These are phyloP conservation scores for Arbutus unedo DNA, from an alignment of 148 eudicot species.

Conservation along the genomic window DNA sequence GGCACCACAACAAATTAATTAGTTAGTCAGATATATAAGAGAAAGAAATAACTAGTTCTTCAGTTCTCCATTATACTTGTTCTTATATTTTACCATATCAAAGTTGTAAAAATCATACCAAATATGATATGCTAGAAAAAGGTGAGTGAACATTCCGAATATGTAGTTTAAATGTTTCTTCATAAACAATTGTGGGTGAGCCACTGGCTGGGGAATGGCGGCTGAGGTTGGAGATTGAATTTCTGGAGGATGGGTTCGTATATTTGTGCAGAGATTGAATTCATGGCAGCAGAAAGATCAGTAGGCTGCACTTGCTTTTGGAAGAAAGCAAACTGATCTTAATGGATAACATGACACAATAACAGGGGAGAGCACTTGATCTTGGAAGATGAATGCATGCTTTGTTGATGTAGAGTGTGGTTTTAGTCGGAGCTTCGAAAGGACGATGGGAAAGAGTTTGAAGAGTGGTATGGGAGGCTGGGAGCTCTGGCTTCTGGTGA, in stretches of 20 bases:
- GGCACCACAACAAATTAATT: not conserved
- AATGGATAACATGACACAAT: slow-evolving; percentile 17
- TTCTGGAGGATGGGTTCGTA: not conserved
- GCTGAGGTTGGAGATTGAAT: not conserved
- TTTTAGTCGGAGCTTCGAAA: too few species aligned
- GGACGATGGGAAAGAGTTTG: too few species aligned
- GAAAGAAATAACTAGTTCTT: not conserved
- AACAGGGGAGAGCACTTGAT: not conserved
- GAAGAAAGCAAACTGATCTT: slow-evolving; percentile 21
- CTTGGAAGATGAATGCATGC: not conserved
- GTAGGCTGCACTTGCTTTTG: slow-evolving; percentile 19
- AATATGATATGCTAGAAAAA: not conserved
- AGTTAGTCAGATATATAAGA: not conserved
- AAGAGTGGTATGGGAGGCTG: too few species aligned
- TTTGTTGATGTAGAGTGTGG: too few species aligned
- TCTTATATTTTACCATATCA: not conserved
- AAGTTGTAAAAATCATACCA: not conserved
- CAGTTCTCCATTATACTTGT: not conserved
- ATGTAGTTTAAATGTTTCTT: not conserved
- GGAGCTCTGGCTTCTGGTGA: too few species aligned
- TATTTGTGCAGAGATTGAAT: slow-evolving; percentile 23
- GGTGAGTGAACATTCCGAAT: not conserved
- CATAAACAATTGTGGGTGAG: not conserved
- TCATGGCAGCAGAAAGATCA: slow-evolving; percentile 17
- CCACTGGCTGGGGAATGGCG: not conserved